phyloP scores from a whole-genome alignment of 352 stramenopile species.

The Pythium guiyangense region DNA sequence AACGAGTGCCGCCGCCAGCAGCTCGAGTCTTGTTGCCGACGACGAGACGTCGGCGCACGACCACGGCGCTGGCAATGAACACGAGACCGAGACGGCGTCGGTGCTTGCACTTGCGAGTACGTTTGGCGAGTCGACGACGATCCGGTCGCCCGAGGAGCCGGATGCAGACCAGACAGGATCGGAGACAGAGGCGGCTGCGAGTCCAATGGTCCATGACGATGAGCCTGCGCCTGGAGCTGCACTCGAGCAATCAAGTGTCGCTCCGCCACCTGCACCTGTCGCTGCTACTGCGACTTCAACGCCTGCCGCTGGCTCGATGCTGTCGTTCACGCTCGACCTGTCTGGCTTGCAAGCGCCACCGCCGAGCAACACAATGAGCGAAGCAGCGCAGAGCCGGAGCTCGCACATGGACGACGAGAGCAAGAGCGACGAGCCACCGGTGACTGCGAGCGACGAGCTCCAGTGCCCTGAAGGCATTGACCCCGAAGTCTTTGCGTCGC shows the following conservation, averaged over 20 bases:
- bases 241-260: neutral
- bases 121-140: slow-evolving; percentile 73
- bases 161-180: slow-evolving; percentile 47
- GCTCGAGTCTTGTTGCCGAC: neutral
- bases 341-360: slow-evolving; percentile 34
- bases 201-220: slow-evolving; percentile 19
- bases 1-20: neutral
- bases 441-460: slow-evolving; percentile 9
- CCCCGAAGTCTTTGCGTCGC: slow-evolving; percentile 94
- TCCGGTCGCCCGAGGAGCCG: slow-evolving; percentile 62
- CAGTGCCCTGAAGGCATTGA: slow-evolving; percentile 95
- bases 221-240: neutral
- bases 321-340: slow-evolving; percentile 84
- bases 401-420: slow-evolving; percentile 13
- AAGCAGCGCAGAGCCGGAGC: neutral
- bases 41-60: neutral
- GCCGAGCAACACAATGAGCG: slow-evolving; percentile 1
- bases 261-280: slow-evolving; percentile 29
- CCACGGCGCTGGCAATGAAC: slow-evolving; percentile 19
- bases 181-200: slow-evolving; percentile 29
- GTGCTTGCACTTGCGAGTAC: slow-evolving; percentile 80
- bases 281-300: slow-evolving; percentile 13
- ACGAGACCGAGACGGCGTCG: slow-evolving; percentile 57
- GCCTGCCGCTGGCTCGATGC: slow-evolving; percentile 29
- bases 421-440: slow-evolving; percentile 18